phyloP scores from a whole-genome alignment of 306 rosid species.

The Psophocarpus tetragonolobus region DNA sequence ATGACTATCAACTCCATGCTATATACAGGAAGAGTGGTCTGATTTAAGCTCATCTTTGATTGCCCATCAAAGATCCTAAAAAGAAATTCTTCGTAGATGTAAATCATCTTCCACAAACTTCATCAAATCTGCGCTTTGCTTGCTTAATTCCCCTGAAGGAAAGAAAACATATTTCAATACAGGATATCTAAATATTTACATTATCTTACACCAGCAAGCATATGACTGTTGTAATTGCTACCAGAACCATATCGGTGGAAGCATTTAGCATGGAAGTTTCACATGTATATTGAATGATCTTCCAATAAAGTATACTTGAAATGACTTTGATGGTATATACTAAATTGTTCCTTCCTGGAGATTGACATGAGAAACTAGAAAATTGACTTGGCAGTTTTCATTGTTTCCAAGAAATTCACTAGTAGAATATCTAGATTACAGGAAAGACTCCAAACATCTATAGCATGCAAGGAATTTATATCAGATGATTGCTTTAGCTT shows the following conservation, averaged over 20 bases:
- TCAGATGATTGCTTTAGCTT: background rate
- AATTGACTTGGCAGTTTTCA: background rate
- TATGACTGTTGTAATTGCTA: constrained; percentile 9
- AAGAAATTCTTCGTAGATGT: constrained; percentile 30
- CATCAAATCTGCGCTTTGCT: constrained; percentile 40
- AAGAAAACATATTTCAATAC: constrained; percentile 28
- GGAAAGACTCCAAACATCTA: background rate
- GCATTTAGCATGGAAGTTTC: background rate
- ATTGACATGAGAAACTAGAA: background rate
- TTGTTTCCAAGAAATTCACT: background rate
- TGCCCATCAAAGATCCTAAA: constrained; percentile 36
- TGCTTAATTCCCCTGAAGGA: constrained; percentile 57
- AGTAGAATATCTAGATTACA: background rate
- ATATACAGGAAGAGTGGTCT: background rate
- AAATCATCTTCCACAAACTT: constrained; percentile 38
- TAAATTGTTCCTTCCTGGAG: background rate
- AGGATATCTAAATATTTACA: constrained; percentile 17
- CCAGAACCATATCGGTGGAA: background rate
- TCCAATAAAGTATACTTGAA: background rate
- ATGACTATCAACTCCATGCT: constrained; percentile 6
- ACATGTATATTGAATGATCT: background rate
- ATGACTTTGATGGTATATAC: background rate
- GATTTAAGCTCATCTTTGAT: constrained; percentile 35
- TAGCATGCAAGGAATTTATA: background rate
- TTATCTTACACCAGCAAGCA: background rate